Evolutionary conservation across 768 basidiomycete species (phyloP).

Genomic region (Hypholoma fasciculare): DNA sequence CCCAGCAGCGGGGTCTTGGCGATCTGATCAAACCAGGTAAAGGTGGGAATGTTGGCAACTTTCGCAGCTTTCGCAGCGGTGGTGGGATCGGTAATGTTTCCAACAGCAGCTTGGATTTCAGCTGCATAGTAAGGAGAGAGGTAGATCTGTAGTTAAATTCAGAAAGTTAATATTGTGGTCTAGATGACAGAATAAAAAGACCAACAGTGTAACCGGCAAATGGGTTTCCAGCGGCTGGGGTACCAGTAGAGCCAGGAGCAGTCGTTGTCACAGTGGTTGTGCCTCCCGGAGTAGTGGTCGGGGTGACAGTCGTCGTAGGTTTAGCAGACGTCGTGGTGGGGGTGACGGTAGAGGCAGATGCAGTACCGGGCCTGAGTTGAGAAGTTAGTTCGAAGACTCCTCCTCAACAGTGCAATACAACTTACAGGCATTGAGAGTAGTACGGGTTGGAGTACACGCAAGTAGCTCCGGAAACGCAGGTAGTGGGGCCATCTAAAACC

Average conservation of each 20-base stretch:
- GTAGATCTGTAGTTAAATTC: conserved; percentile 36
- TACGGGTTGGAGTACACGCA: conserved; percentile 35
- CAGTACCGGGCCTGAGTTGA: conserved; percentile 16
- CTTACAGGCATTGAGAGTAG: conserved; percentile 44
- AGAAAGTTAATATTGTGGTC: background rate
- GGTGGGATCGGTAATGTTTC: conserved; percentile 47
- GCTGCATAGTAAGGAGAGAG: conserved; percentile 55
- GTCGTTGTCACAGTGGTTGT: conserved; percentile 19
- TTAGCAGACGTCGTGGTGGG: conserved; percentile 20
- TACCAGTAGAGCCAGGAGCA: conserved; percentile 27
- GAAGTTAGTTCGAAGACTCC: background rate
- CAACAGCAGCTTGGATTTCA: conserved; percentile 53
- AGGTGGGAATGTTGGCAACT: conserved; percentile 60
- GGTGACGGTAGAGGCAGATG: conserved; percentile 16
- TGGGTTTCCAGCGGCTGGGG: conserved; percentile 51
- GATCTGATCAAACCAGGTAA: conserved; percentile 61
- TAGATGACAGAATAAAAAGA: background rate
- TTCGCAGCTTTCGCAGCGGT: conserved; percentile 48
- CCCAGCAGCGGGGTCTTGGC: conserved; percentile 56
- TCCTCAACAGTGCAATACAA: background rate
- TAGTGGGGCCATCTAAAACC: conserved; percentile 35
- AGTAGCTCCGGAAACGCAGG: conserved; percentile 36
- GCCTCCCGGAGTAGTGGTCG: conserved; percentile 17
- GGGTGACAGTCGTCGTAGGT: conserved; percentile 17
- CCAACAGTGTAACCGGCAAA: conserved; percentile 48